A percentile compares a stretch with the other conserved stretches of the same genome.
Evolutionary conservation across 2,329 filamentous ascomycete species (phyloP).

Genomic region (Acarospora socialis): DNA sequence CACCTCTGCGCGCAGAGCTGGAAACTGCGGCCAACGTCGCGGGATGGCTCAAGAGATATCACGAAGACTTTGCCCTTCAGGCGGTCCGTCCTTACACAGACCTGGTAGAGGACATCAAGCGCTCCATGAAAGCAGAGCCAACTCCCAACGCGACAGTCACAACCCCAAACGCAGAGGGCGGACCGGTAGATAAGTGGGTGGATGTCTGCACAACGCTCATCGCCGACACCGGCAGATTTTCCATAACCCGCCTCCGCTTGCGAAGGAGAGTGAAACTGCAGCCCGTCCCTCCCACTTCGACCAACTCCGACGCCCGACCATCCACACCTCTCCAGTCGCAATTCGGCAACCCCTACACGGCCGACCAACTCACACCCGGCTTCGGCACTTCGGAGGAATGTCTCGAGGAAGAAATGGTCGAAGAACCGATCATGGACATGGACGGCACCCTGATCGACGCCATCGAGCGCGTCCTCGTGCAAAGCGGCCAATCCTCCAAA

Average conservation of each 20-base stretch:
- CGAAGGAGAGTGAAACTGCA: constrained; percentile 29
- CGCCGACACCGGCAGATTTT: constrained; percentile 39
- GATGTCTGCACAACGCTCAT: constrained; percentile 43
- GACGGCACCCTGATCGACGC: constrained; percentile 44
- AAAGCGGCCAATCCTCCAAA: constrained; percentile 28
- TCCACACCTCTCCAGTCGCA: constrained; percentile 19
- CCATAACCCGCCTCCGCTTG: constrained; percentile 41
- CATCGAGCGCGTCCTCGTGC: constrained; percentile 39
- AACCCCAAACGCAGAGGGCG: constrained; percentile 19
- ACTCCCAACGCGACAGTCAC: constrained; percentile 26
- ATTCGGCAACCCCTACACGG: constrained; percentile 12
- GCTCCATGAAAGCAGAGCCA: constrained; percentile 42
- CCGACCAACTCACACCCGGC: constrained; percentile 12
- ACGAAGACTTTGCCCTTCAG: constrained; percentile 46
- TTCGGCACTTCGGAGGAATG: constrained; percentile 9
- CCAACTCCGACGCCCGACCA: too few relatives aligned
- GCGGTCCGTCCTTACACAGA: constrained; percentile 40
- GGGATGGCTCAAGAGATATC: constrained; percentile 42
- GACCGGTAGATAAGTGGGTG: constrained; percentile 34
- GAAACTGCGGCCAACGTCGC: constrained; percentile 41
- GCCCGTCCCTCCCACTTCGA: constrained; percentile 9
- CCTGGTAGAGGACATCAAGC: constrained; percentile 40
- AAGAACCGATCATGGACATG: constrained; percentile 42
- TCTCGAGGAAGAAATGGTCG: constrained; percentile 37
- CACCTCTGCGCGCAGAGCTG: constrained; percentile 20